A percentile compares a stretch with the other conserved stretches of the same genome.
Conservation (phyloP, 495 filamentous ascomycete genomes). For the Neurospora terricola region DNA sequence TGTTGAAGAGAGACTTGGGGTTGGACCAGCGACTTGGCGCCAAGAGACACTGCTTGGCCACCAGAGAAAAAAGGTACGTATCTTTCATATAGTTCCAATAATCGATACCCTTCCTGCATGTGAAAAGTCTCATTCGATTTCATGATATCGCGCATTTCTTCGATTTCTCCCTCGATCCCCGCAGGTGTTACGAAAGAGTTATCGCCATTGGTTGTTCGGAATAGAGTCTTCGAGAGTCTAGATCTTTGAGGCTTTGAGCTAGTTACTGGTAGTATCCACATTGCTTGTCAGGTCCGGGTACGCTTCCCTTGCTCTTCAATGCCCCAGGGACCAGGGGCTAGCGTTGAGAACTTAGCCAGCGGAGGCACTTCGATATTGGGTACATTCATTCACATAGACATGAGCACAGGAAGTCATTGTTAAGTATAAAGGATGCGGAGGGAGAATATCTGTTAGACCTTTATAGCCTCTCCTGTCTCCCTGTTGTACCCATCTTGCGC, state of each 20-base stretch:
- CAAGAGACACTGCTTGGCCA: too few species aligned
- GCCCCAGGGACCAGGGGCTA: background rate
- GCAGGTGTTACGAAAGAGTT: background rate
- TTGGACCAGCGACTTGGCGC: too few species aligned
- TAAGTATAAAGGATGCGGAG: background rate
- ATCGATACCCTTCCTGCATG: background rate
- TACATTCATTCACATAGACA: too few species aligned
- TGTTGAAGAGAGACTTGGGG: too few species aligned
- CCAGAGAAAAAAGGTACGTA: too few species aligned
- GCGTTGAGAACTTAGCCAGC: background rate
- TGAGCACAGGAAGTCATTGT: background rate
- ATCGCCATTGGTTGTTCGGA: background rate
- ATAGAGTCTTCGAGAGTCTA: background rate
- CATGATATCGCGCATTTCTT: background rate
- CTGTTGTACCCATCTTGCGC: background rate
- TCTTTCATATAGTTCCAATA: too few species aligned
- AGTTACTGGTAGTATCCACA: background rate
- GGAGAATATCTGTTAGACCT: background rate
- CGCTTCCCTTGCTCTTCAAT: background rate
- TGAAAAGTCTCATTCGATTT: background rate
- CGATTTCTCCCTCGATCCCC: background rate
- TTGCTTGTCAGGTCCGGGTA: background rate
- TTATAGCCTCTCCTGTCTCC: background rate
- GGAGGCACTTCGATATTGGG: background rate
- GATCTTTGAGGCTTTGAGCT: background rate